These are phyloP conservation scores for Pseudozyma pruni DNA, from an alignment of 1,284 basidiomycete species.

Conservation along the genomic window DNA sequence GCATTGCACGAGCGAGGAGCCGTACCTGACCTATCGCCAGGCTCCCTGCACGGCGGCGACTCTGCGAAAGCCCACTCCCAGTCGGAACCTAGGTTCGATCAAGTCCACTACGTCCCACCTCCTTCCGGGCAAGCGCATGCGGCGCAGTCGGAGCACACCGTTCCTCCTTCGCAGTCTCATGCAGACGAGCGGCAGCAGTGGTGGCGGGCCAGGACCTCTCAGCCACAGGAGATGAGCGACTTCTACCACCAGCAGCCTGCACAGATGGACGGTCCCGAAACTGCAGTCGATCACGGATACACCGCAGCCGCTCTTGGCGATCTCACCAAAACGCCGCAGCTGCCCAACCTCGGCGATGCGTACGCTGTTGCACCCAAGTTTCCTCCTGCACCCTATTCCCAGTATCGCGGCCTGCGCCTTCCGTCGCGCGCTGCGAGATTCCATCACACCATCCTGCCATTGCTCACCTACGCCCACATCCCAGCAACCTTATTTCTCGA, in stretches of 20 bases:
- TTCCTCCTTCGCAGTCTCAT: too few species aligned
- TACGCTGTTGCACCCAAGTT: constrained; percentile 28
- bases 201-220: too few species aligned
- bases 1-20: constrained; percentile 7
- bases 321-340: constrained; percentile 7
- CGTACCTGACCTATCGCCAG: constrained; percentile 3
- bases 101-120: neutral
- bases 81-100: neutral
- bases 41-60: constrained; percentile 1
- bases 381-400: constrained; percentile 22
- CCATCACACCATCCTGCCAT: constrained; percentile 46
- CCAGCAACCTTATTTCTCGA: constrained; percentile 66
- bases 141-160: too few species aligned
- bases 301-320: constrained; percentile 2
- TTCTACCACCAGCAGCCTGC: too few species aligned
- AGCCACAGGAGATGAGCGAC: too few species aligned
- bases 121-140: too few species aligned
- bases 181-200: too few species aligned
- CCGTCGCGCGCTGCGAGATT: constrained; percentile 23
- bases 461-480: constrained; percentile 52
- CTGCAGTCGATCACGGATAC: neutral
- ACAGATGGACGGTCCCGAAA: too few species aligned
- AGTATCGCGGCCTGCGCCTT: constrained; percentile 18
- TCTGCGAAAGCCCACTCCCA: constrained; percentile 11
- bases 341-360: constrained; percentile 20